Base-by-base conservation (phyloP, 306 rosid genomes). In the Pachyrhizus erosus region DNA sequence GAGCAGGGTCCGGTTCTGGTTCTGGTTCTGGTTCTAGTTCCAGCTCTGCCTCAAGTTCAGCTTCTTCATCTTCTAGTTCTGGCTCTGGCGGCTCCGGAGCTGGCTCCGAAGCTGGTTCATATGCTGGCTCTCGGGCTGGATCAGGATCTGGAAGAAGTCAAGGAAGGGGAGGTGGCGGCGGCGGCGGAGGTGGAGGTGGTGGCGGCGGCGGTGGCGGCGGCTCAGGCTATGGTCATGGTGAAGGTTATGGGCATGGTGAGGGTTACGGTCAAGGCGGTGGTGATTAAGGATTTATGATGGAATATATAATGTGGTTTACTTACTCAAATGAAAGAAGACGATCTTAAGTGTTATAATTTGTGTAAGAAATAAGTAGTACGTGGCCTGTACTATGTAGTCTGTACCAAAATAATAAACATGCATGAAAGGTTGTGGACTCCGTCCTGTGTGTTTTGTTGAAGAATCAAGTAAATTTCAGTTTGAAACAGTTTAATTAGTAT, bases 121-220 rank as follows among this genome's bases (percentile, higher is more conserved):
- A 86, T 54, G 91, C 91, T 0, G 89, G 91, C 23, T 88, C 91
- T n/a, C 84, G 89, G 13, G 89, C 91, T 9, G 86, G 91, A 31
- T 83, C 91, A 3, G 87, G 88, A 6, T 84, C 88, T 5, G 85
- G 85, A 2, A 78, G 87, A 4, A 27, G 85, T 0, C 7, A 71
- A 2, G 78, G 88, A 0, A 21, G 82, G 0, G 80, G 86, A 2
- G 90, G 89, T 0, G 68, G 84, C 0, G 88, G 90, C 0, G 79
- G 86, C 0, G 91, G 91, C 0, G 73, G 82, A 0, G 84, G 86
- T 0, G 58, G 68, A 0, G 90, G 87, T 0, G 86, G 86, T 0
- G 73, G 77, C 0, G 83, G 83, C 0, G 84, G 85, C 0, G 55
- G 67, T 0, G 83, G 84, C 3, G 67, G 70, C 0, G 78, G 83